Percentiles rank a stretch among this genome's conserved stretches.
Conservation (phyloP, 2,329 filamentous ascomycete species). For the Sphaerulina populicola region DNA sequence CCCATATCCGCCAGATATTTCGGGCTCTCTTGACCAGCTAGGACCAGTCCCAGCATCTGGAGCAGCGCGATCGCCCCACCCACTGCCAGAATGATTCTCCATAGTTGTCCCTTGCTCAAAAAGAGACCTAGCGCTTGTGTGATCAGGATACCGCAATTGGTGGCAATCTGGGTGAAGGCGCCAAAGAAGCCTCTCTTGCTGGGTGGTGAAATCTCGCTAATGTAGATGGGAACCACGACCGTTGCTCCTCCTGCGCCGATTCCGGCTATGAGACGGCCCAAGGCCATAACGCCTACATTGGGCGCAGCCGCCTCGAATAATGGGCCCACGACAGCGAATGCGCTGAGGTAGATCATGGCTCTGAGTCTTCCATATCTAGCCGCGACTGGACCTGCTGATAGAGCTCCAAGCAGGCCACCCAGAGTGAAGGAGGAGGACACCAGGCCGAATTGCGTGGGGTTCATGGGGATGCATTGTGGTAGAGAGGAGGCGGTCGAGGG, state of each 20-base stretch:
- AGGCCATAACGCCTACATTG: slow-evolving; percentile 57
- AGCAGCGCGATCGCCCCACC: slow-evolving; percentile 60
- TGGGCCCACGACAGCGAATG: slow-evolving; percentile 70
- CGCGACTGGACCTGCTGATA: slow-evolving; percentile 70
- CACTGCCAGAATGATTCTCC: slow-evolving; percentile 72
- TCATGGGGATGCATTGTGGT: slow-evolving; percentile 83
- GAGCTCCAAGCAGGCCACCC: slow-evolving; percentile 75
- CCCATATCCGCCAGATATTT: slow-evolving; percentile 69
- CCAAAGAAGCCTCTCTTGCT: slow-evolving; percentile 58
- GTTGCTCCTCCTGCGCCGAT: slow-evolving; percentile 80
- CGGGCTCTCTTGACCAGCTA: slow-evolving; percentile 74
- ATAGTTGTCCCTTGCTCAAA: slow-evolving; percentile 66
- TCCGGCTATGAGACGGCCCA: slow-evolving; percentile 73
- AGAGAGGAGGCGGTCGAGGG: slow-evolving; percentile 31
- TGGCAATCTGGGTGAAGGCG: slow-evolving; percentile 80
- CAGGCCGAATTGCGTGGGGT: slow-evolving; percentile 67
- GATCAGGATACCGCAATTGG: slow-evolving; percentile 74
- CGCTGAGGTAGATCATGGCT: slow-evolving; percentile 67
- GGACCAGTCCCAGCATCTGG: slow-evolving; percentile 61
- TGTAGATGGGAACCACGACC: slow-evolving; percentile 89
- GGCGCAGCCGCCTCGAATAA: slow-evolving; percentile 63
- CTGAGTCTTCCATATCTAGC: slow-evolving; percentile 66
- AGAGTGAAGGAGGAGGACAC: slow-evolving; percentile 87
- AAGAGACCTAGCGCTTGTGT: slow-evolving; percentile 84
- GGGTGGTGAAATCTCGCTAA: slow-evolving; percentile 79